Percentiles rank a stretch among this genome's conserved stretches.
Evolutionary conservation across 768 basidiomycete genomes (phyloP).

Genomic region (Phaeolepiota aurea): DNA sequence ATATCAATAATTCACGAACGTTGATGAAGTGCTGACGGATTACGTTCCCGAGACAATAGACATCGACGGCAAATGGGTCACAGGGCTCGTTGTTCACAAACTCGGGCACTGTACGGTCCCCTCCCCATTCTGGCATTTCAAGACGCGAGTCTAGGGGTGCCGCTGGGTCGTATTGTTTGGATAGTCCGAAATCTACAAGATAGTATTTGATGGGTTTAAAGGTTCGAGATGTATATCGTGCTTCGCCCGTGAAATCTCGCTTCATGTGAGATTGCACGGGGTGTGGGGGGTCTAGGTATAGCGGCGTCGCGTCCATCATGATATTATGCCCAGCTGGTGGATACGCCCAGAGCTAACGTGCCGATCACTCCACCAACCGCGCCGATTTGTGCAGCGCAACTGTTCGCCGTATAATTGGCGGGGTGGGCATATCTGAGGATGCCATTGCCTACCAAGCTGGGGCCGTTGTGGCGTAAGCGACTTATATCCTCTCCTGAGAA

Average conservation of each 20-base stretch:
- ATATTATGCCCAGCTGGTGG: too few species aligned
- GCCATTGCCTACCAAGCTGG: background rate
- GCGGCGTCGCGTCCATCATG: conserved; percentile 12
- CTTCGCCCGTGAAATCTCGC: conserved; percentile 2
- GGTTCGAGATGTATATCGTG: conserved; percentile 8
- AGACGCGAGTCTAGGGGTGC: background rate
- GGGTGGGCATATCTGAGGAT: conserved; percentile 1
- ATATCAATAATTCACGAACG: too few species aligned
- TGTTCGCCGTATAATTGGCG: conserved; percentile 10
- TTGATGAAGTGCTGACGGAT: too few species aligned
- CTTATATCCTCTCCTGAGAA: background rate
- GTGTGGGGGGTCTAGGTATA: conserved; percentile 9
- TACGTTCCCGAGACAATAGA: conserved; percentile 16
- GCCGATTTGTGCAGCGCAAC: conserved; percentile 13
- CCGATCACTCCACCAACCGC: conserved; percentile 12
- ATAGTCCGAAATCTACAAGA: conserved; percentile 19
- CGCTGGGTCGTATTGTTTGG: conserved; percentile 6
- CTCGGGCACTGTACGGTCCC: conserved; percentile 16
- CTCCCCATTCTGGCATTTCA: conserved; percentile 9
- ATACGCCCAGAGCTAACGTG: background rate
- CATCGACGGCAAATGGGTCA: conserved; percentile 20
- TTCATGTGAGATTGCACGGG: conserved; percentile 6
- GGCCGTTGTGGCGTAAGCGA: background rate
- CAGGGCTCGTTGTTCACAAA: conserved; percentile 13
- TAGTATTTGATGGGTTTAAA: conserved; percentile 16